phyloP scores from a whole-genome alignment of 1,284 basidiomycete genomes.

The Stygiomarasmius scandens region DNA sequence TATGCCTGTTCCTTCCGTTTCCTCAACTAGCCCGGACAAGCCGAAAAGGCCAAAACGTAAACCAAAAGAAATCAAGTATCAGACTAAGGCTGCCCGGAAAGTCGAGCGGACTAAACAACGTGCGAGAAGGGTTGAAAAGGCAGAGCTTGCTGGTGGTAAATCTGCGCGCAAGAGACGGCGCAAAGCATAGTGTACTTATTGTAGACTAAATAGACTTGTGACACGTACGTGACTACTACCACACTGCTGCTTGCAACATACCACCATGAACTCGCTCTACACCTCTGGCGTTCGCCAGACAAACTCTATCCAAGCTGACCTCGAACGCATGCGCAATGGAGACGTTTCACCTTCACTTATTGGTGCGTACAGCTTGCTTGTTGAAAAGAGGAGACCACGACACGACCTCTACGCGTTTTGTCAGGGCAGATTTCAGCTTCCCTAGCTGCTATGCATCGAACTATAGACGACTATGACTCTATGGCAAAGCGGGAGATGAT shows the following conservation, averaged over 20 bases:
- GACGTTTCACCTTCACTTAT: conserved; percentile 80
- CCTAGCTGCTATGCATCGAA: conserved; percentile 87
- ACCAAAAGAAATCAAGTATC: conserved; percentile 59
- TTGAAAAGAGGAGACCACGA: conserved; percentile 10
- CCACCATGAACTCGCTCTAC: conserved; percentile 89
- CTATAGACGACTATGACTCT: conserved; percentile 94
- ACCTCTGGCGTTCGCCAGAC: conserved; percentile 92
- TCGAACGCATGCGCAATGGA: conserved; percentile 79
- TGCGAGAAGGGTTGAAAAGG: conserved; percentile 65
- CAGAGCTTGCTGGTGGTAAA: conserved; percentile 65
- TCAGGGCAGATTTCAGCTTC: conserved; percentile 95
- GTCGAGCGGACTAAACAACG: conserved; percentile 58
- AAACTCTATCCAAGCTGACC: conserved; percentile 83
- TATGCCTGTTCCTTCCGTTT: conserved; percentile 5
- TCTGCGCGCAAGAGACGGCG: conserved; percentile 29
- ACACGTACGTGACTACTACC: background rate
- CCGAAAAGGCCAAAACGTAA: conserved; percentile 17
- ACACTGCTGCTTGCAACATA: conserved; percentile 7
- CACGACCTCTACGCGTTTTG: conserved; percentile 10
- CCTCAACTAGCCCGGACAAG: conserved; percentile 6
- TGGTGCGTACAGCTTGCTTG: conserved; percentile 55
- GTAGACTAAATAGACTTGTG: background rate
- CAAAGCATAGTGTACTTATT: background rate
- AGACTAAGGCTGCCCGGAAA: conserved; percentile 63
- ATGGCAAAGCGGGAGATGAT: conserved; percentile 95